These are phyloP conservation scores for Mortierella sp. DNA, from an alignment of 371 early-diverging fungal genomes.

Conservation along the genomic window DNA sequence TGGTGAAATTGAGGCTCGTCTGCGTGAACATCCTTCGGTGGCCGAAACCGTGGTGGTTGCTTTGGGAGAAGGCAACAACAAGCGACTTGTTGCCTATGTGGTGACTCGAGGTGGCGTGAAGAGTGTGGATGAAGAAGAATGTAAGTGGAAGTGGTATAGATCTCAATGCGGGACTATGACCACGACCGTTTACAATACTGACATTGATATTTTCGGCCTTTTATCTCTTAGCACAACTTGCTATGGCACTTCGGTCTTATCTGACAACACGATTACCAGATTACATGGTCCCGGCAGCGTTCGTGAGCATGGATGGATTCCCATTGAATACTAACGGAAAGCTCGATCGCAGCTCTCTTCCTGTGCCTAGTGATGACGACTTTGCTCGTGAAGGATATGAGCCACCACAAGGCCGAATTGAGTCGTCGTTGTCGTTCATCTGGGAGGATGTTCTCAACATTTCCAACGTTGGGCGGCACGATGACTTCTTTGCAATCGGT, in stretches of 20 bases:
- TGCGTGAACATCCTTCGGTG: background rate
- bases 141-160: too few species aligned
- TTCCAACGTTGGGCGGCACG: slow-evolving; percentile 3
- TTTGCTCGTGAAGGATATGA: slow-evolving; percentile 8
- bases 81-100: background rate
- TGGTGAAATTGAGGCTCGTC: slow-evolving; percentile 41
- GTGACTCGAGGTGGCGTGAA: background rate
- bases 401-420: slow-evolving; percentile 13
- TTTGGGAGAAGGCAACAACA: background rate
- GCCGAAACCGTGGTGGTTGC: background rate
- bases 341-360: background rate
- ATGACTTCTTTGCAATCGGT: slow-evolving; percentile 15
- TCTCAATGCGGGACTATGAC: too few species aligned
- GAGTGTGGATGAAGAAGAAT: too few species aligned
- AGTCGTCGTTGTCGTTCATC: slow-evolving; percentile 7
- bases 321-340: background rate
- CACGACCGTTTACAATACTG: too few species aligned
- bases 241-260: background rate
- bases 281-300: background rate
- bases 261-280: background rate
- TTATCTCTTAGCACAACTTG: background rate
- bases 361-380: background rate
- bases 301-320: background rate
- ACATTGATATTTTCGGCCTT: too few species aligned
- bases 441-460: slow-evolving; percentile 12